Evolutionary conservation across 2,329 filamentous ascomycete species (phyloP).

Genomic region (Ascochyta clinopodiicola): DNA sequence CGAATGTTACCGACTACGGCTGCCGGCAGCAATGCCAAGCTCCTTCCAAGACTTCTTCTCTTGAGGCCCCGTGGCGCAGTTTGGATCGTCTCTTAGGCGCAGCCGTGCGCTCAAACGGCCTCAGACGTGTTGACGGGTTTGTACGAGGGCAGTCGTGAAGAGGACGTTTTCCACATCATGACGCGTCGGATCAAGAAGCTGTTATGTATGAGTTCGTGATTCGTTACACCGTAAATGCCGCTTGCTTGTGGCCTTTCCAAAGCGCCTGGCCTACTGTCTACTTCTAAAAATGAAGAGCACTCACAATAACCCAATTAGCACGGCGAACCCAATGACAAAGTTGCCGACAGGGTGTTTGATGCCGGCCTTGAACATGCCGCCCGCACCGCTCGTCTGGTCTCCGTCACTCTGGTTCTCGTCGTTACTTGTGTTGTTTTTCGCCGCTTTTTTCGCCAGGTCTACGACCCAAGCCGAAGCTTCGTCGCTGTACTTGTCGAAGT

Average conservation of each 20-base stretch:
- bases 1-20: not conserved
- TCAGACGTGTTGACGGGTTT: conserved; percentile 28
- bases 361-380: conserved; percentile 27
- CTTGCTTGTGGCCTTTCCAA: not conserved
- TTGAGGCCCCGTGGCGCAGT: conserved; percentile 1
- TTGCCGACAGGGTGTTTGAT: conserved; percentile 33
- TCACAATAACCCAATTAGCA: conserved; percentile 32
- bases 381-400: conserved; percentile 22
- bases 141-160: conserved; percentile 23
- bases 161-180: conserved; percentile 28
- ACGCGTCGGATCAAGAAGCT: conserved; percentile 31
- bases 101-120: conserved; percentile 17
- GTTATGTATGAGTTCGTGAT: conserved; percentile 25
- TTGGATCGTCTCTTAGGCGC: not conserved
- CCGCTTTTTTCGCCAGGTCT: conserved; percentile 26
- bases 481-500: conserved; percentile 51
- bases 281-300: conserved; percentile 8
- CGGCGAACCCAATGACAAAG: conserved; percentile 27
- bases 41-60: not conserved
- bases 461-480: conserved; percentile 34
- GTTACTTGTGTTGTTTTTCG: conserved; percentile 14
- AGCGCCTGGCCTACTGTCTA: conserved; percentile 19
- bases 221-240: not conserved
- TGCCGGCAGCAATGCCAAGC: conserved; percentile 10
- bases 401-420: conserved; percentile 11